A percentile compares a stretch with the other conserved stretches of the same genome.
phyloP scores from a whole-genome alignment of 2,329 filamentous ascomycete genomes.

The Leptographium procerum region DNA sequence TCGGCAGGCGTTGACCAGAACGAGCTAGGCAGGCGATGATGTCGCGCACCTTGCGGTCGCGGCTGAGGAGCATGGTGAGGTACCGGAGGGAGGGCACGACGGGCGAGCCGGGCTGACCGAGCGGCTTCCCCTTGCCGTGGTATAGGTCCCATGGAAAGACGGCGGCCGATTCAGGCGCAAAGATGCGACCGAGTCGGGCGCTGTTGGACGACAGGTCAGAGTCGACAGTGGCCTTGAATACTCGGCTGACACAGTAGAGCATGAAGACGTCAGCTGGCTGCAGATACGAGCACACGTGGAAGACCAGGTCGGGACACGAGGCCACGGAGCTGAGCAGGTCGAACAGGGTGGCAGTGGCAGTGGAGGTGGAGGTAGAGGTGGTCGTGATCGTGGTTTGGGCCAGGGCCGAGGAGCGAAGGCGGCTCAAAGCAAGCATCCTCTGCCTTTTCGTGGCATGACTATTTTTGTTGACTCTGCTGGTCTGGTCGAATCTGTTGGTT shows the following conservation, averaged over 20 bases:
- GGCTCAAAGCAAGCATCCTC: too few relatives aligned
- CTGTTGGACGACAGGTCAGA: conserved; percentile 48
- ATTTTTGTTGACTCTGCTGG: not conserved
- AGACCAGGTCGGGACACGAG: conserved; percentile 37
- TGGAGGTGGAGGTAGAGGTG: not conserved
- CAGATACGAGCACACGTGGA: conserved; percentile 44
- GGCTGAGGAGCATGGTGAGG: conserved; percentile 53
- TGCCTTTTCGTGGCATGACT: not conserved
- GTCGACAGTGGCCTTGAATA: conserved; percentile 51
- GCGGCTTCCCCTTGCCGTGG: conserved; percentile 5
- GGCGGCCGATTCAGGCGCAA: conserved; percentile 41
- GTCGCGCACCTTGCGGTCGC: conserved; percentile 44
- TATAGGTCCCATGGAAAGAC: conserved; percentile 55
- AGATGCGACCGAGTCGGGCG: conserved; percentile 38
- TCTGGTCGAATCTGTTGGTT: too few relatives aligned
- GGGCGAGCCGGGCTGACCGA: not conserved
- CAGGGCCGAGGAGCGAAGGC: not conserved
- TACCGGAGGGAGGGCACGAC: conserved; percentile 38
- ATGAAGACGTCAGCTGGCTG: conserved; percentile 44
- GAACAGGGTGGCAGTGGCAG: conserved; percentile 9
- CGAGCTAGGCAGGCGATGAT: conserved; percentile 51
- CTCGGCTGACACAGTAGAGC: conserved; percentile 52
- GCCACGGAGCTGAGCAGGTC: conserved; percentile 34
- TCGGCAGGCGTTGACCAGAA: conserved; percentile 45
- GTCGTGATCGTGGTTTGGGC: not conserved